A percentile compares a stretch with the other conserved stretches of the same genome.
Evolutionary conservation across 202 grass and related monocot species (phyloP).

Genomic region (Carex arenaria): DNA sequence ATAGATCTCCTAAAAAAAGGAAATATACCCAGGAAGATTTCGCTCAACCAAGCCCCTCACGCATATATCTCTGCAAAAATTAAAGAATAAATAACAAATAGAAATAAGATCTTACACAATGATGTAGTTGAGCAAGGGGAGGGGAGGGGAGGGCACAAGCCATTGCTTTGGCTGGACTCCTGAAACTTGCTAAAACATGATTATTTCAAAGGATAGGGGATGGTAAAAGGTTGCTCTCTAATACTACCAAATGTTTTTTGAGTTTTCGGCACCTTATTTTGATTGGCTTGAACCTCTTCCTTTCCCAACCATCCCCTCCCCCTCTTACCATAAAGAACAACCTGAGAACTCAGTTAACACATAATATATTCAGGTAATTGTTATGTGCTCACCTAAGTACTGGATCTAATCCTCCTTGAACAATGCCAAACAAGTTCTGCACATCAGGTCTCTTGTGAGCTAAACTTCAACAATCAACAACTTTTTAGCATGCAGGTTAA

Average conservation of each 20-base stretch:
- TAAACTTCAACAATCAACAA: constrained; percentile 48
- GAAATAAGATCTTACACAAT: neutral
- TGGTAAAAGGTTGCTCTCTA: neutral
- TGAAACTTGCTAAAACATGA: neutral
- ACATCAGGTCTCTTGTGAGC: constrained; percentile 89
- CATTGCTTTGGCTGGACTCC: neutral
- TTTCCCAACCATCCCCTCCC: neutral
- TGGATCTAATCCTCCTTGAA: constrained; percentile 96
- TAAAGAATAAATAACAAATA: constrained; percentile 1
- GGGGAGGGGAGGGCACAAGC: neutral
- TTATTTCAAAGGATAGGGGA: neutral
- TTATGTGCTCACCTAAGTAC: constrained; percentile 59
- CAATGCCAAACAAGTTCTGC: constrained; percentile 98
- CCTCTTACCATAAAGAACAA: neutral
- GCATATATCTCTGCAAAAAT: constrained; percentile 77
- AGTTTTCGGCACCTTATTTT: neutral
- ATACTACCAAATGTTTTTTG: neutral
- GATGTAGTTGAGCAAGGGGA: neutral
- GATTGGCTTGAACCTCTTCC: neutral
- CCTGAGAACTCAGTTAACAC: neutral
- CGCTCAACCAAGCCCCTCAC: constrained; percentile 77
- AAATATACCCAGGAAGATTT: constrained; percentile 83
- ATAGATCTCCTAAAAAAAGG: neutral
- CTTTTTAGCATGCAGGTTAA: neutral
- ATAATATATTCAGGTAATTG: constrained; percentile 12